Percentiles rank a stretch among this genome's conserved stretches.
Evolutionary conservation across 164 flowering plant genomes (phyloP).

Genomic region (Aristolochia fimbriata): DNA sequence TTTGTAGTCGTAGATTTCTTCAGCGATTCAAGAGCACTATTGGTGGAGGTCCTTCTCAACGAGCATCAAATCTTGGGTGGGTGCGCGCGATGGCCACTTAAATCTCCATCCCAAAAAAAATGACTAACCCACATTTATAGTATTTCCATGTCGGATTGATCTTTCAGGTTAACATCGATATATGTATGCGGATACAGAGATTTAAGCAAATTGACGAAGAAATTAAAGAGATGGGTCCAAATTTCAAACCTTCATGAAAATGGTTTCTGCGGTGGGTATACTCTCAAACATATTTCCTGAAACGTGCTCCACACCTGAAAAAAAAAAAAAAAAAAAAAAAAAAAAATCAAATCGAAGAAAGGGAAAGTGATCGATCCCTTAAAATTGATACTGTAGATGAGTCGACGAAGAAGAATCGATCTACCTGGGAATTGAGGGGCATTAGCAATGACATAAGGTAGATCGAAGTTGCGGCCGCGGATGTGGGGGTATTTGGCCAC

Average conservation of each 20-base stretch:
- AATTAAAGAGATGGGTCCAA: not conserved
- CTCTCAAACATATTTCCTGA: constrained; percentile 86
- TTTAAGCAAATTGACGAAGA: not conserved
- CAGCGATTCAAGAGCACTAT: too few species aligned
- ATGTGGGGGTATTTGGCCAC: constrained; percentile 31
- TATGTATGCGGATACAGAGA: too few species aligned
- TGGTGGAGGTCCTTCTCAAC: too few species aligned
- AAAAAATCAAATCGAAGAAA: not conserved
- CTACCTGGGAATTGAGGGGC: constrained; percentile 28
- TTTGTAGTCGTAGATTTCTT: too few species aligned
- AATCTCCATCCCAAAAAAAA: too few species aligned
- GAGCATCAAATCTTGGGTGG: too few species aligned
- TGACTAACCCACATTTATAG: too few species aligned
- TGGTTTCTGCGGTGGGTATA: constrained; percentile 75
- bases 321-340: not conserved
- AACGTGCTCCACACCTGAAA: constrained; percentile 65
- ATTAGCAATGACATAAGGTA: constrained; percentile 32
- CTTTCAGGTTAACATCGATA: too few species aligned
- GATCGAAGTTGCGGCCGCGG: constrained; percentile 36
- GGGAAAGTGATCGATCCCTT: not conserved
- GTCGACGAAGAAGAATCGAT: not conserved
- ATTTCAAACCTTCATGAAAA: constrained; percentile 75
- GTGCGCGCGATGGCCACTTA: too few species aligned
- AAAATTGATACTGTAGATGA: too few species aligned
- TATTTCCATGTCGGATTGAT: too few species aligned